Base-by-base conservation (phyloP, 148 eudicot genomes). In the Limonium bicolor region DNA sequence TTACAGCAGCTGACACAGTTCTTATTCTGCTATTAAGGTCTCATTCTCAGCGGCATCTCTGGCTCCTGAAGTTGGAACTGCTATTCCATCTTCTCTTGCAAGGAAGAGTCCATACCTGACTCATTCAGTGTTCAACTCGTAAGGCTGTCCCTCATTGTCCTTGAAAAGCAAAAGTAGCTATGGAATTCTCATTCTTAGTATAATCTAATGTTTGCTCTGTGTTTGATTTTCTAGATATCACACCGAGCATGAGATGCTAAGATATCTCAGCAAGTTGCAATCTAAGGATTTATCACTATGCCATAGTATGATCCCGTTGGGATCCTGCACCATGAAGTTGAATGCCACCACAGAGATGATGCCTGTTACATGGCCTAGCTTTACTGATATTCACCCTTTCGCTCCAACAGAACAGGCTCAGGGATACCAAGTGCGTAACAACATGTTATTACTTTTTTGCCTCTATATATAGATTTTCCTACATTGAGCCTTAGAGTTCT, bases 271-370 rank as follows among this genome's bases (percentile, higher is more conserved):
- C 47, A 80, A 44, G 55, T 58, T 88, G 48, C 94, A 88, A 55
- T 56, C 97, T 31, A 88, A 74, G 63, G 97, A 88, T 64, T 81
- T 88, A 47, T 88, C 97, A 15, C 64, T 88, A 38, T 88, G 97
- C 86, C 97, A 88, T 62, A 88, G 97, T 54, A 88, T 88, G 97
- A 88, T 88, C 51, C 97, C 97, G 10, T 56, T 88, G 60, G 97
- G 97, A 59, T 88, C 97, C 62, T 88, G 97, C 57, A 88, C 97
- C 2, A 88, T 88, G 97, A 88, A 88, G 73, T 58, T 88, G 76
- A 88, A 88, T 57, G 97, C 97, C 50, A 83, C 94, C 48, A 74
- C 94, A 48, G 97, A 88, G 53, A 88, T 88, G 94, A 88, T 88
- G 84, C 94, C 97, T 24, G 94, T 88, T 25, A 88, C 97, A 26